These are phyloP conservation scores for Claviceps cyperi DNA, from an alignment of 2,329 filamentous ascomycete species.

Conservation along the genomic window DNA sequence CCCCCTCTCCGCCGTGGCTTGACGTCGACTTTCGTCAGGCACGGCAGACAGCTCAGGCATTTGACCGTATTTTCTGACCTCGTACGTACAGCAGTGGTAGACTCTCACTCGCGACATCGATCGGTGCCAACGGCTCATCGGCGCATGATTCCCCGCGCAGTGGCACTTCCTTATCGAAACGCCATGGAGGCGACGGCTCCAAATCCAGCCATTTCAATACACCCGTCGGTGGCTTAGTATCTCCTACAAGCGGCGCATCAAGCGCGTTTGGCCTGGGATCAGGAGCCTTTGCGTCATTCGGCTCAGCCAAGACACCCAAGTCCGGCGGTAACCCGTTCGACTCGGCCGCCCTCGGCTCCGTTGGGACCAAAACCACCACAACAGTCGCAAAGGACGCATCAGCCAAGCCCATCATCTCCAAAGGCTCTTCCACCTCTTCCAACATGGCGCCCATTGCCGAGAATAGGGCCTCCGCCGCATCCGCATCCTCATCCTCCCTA, in stretches of 20 bases:
- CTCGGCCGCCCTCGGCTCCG: constrained; percentile 40
- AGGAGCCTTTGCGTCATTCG: constrained; percentile 83
- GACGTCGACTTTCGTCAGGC: not conserved
- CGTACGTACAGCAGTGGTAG: constrained; percentile 57
- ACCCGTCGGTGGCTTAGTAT: constrained; percentile 40
- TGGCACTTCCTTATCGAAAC: constrained; percentile 46
- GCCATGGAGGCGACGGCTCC: constrained; percentile 55
- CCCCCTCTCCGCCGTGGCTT: not conserved
- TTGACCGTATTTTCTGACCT: not conserved
- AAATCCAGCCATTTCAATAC: constrained; percentile 68
- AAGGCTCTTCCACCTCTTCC: constrained; percentile 15
- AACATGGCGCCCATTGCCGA: constrained; percentile 34
- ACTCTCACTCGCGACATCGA: constrained; percentile 72
- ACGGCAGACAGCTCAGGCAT: not conserved
- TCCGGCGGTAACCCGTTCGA: constrained; percentile 70
- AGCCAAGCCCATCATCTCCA: constrained; percentile 15
- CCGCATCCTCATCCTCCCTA: constrained; percentile 17
- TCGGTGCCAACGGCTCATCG: constrained; percentile 35
- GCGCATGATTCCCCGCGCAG: constrained; percentile 46
- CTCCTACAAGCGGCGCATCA: constrained; percentile 47
- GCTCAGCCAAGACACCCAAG: constrained; percentile 77
- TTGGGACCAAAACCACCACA: constrained; percentile 17
- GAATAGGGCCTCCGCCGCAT: constrained; percentile 12
- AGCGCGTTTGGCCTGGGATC: constrained; percentile 89
- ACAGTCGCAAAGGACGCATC: constrained; percentile 16